These are phyloP conservation scores for Alnus glutinosa DNA, from an alignment of 306 rosid genomes.

Conservation along the genomic window DNA sequence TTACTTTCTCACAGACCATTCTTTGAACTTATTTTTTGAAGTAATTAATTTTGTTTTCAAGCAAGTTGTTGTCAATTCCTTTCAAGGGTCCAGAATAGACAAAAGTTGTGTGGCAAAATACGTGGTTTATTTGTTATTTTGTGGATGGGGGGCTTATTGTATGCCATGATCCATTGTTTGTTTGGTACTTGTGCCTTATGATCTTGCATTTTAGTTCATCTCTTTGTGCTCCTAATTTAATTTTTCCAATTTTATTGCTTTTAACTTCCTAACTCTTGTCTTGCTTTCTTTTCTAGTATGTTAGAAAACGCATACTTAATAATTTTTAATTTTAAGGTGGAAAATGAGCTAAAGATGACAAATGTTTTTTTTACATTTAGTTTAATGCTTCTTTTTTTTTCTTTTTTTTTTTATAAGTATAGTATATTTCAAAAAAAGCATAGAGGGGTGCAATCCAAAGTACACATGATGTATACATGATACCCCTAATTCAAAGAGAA, in stretches of 20 bases:
- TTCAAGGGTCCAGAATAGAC: background rate
- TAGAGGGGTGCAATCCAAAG: too few species aligned
- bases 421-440: too few species aligned
- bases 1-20: background rate
- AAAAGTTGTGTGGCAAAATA: background rate
- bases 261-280: background rate
- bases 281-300: background rate
- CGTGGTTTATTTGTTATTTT: too few species aligned
- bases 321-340: too few species aligned
- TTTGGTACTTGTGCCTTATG: background rate
- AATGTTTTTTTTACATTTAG: too few species aligned
- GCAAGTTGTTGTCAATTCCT: background rate
- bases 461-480: too few species aligned
- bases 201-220: background rate
- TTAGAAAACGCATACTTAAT: too few species aligned
- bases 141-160: background rate
- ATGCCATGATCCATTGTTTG: background rate
- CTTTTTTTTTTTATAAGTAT: too few species aligned
- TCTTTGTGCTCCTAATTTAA: background rate
- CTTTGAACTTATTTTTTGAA: background rate
- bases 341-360: too few species aligned
- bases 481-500: too few species aligned
- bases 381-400: too few species aligned
- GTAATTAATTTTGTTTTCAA: background rate
- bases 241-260: background rate